Evolutionary conservation across 2,329 filamentous ascomycete species (phyloP).

Genomic region (Rosellinia necatrix): DNA sequence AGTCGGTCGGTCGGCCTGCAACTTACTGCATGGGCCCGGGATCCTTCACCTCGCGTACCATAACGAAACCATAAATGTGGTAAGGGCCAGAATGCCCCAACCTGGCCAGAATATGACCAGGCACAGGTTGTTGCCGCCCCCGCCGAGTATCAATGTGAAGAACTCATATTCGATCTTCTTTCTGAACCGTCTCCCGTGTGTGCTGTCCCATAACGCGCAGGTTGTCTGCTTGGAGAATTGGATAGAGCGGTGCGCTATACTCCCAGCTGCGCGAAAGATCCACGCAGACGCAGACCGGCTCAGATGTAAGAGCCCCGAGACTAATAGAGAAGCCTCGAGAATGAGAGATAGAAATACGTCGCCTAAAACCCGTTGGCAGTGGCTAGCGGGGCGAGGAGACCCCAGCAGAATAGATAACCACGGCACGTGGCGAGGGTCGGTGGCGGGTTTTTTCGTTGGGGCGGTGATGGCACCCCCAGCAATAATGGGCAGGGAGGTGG

Average conservation of each 20-base stretch:
- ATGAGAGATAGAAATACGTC: slow-evolving; percentile 40
- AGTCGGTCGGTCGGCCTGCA: no score
- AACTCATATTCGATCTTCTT: slow-evolving; percentile 58
- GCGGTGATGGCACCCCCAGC: slow-evolving; percentile 46
- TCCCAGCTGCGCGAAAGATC: slow-evolving; percentile 37
- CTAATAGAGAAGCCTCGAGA: slow-evolving; percentile 40
- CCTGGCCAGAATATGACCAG: slow-evolving; percentile 62
- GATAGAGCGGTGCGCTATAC: slow-evolving; percentile 12
- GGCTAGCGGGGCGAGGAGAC: slow-evolving; percentile 42
- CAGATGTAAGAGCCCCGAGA: slow-evolving; percentile 36
- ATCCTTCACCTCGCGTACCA: slow-evolving; percentile 39
- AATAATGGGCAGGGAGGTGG: slow-evolving; percentile 34
- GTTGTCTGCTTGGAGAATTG: slow-evolving; percentile 2
- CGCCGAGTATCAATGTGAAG: slow-evolving; percentile 55
- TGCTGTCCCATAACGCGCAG: slow-evolving; percentile 45
- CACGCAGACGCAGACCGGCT: slow-evolving; percentile 40
- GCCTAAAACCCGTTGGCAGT: slow-evolving; percentile 44
- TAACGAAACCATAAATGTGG: slow-evolving; percentile 43
- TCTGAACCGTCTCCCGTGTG: slow-evolving; percentile 41
- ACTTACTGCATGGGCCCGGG: not conserved
- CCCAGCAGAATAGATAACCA: slow-evolving; percentile 41
- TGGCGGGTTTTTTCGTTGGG: slow-evolving; percentile 43
- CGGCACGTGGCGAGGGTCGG: slow-evolving; percentile 39
- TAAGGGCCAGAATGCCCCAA: slow-evolving; percentile 53
- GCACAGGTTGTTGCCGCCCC: slow-evolving; percentile 53